Base-by-base conservation (phyloP, 1,284 basidiomycete genomes). In the Fomitopsis schrenkii region DNA sequence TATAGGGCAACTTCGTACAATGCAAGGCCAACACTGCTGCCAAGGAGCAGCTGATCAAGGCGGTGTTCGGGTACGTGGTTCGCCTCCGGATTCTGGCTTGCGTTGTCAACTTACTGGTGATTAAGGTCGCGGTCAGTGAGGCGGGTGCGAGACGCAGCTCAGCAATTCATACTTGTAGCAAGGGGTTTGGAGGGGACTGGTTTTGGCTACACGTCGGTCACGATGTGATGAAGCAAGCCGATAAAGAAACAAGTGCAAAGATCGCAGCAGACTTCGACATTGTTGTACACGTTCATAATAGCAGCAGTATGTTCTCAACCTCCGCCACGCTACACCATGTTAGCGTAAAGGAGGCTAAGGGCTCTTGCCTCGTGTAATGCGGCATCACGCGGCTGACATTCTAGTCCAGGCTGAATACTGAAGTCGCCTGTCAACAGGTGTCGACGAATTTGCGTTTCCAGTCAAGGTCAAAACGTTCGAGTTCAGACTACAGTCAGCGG, bases 41-140 rank as follows among this genome's bases (percentile, higher is more conserved):
- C 5, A 95, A 95, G 73, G 85, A 89, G 62, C 84, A 86, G 65
- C 88, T 96, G 66, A 80, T 93, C 66, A 89, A 88, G 67, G 80
- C 85, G 0, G 81, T 95, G 26, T 76, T 89, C 50, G 84, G 85
- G 93, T 93, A 58, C 15, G 81, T 44, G 19, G 59, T 58, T 35
- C 55, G 35, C 36, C n/a, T 50, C 22, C 22, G 35, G 38, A n/a
- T 5, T n/a, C 15, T 6, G 44, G 26, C n/a, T 22, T 28, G 30
- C 15, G 8, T 42, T 57, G 36, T 22, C 57, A 17, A 52, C 60
- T 57, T 50, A 36, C 46, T 57, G 50, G 46, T 58, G 28, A 54
- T 9, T 10, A 59, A 88, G 88, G 35, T 84, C 87, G 36, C 78
- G 86, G 58, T 85, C 86, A n/a, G 72, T 83, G 22, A 87, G 85